Evolutionary conservation across 1,284 basidiomycete genomes (phyloP).

Genomic region (Ceratorhiza oryzae-sativae): DNA sequence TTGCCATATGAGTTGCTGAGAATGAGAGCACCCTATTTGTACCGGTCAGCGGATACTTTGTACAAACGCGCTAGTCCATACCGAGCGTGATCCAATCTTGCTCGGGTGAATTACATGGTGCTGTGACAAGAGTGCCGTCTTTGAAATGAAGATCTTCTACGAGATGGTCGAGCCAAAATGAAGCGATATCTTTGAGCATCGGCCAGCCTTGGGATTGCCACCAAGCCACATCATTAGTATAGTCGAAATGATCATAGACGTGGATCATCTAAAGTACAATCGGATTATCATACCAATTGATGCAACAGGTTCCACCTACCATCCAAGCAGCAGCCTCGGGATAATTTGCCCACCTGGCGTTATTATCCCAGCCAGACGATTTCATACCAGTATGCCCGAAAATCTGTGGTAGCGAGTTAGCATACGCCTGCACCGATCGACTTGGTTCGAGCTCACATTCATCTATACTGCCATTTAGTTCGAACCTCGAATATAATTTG

Average conservation of each 20-base stretch:
- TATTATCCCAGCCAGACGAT: conserved; percentile 52
- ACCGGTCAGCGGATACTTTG: background rate
- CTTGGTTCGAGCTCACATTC: conserved; percentile 56
- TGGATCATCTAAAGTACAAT: conserved; percentile 64
- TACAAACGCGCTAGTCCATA: conserved; percentile 47
- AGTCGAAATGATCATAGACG: conserved; percentile 79
- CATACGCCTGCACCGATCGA: too few relatives aligned
- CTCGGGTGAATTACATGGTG: conserved; percentile 78
- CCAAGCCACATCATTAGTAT: conserved; percentile 70
- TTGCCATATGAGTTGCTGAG: conserved; percentile 76
- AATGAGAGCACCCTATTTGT: conserved; percentile 67
- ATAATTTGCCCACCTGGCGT: conserved; percentile 71
- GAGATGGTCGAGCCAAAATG: conserved; percentile 74
- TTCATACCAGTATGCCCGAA: conserved; percentile 84
- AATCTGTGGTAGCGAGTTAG: conserved; percentile 62
- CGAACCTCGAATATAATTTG: background rate
- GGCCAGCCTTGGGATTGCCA: conserved; percentile 75
- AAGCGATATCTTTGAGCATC: conserved; percentile 61
- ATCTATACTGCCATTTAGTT: conserved; percentile 53
- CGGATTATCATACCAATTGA: background rate
- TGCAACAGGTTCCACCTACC: conserved; percentile 53
- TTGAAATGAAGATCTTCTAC: conserved; percentile 68
- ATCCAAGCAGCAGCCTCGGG: conserved; percentile 76
- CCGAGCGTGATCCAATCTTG: conserved; percentile 73
- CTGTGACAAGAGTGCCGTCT: conserved; percentile 70